phyloP scores from a whole-genome alignment of 345 rosid species.

The Populus pruinosa region DNA sequence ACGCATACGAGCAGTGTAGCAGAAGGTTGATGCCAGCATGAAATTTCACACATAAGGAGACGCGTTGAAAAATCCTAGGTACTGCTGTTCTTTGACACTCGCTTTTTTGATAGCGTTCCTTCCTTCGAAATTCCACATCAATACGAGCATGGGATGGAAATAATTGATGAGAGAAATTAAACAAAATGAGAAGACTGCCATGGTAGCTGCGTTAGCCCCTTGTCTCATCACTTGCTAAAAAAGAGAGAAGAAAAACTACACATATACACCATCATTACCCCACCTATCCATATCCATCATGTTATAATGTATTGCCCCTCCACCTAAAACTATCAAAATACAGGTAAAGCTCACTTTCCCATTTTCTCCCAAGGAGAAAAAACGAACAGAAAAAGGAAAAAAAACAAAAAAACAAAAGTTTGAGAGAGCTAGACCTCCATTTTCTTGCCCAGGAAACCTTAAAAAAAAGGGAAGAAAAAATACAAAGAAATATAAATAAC shows the following conservation, averaged over 20 bases:
- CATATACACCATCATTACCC: slow-evolving; percentile 46
- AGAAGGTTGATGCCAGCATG: too few species aligned
- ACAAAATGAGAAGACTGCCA: slow-evolving; percentile 24
- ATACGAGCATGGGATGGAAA: slow-evolving; percentile 5
- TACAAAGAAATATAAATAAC: not conserved
- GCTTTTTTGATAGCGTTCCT: not conserved
- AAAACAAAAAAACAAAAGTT: too few species aligned
- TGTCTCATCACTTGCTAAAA: slow-evolving; percentile 25
- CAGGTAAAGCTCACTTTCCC: slow-evolving; percentile 28
- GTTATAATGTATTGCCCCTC: slow-evolving; percentile 35
- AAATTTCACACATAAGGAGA: not conserved
- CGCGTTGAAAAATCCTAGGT: not conserved
- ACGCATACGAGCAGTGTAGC: too few species aligned
- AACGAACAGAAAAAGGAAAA: not conserved
- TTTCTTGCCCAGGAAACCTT: slow-evolving; percentile 20
- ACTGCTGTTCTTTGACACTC: too few species aligned
- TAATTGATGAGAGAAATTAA: not conserved
- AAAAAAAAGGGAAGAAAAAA: not conserved
- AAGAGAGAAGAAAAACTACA: slow-evolving; percentile 25
- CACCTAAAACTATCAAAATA: slow-evolving; percentile 37
- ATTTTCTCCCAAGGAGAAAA: slow-evolving; percentile 16
- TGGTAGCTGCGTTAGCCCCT: slow-evolving; percentile 42
- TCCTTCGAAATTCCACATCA: not conserved
- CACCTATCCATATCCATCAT: slow-evolving; percentile 26
- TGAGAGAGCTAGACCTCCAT: slow-evolving; percentile 24